Evolutionary conservation across 495 filamentous ascomycete species (phyloP), one percentile per base, ranked within the genome.

Genomic region (Trichocladium uniseriatum): DNA sequence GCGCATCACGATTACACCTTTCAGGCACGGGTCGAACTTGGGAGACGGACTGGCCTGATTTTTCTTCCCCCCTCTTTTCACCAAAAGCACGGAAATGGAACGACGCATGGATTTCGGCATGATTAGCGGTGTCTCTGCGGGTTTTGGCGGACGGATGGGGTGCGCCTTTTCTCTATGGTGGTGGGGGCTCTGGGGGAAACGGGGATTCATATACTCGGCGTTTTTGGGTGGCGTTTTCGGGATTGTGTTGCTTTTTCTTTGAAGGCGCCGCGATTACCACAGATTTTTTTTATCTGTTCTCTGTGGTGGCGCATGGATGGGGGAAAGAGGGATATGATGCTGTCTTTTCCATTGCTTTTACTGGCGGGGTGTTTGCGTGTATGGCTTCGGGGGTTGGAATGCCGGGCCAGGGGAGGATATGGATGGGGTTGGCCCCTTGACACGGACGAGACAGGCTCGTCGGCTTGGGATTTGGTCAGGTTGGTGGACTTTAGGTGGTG

Each of bases 161-260:
- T 18, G n/a, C 15, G 27, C 7, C 34, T 46, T 45, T 35, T 28
- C 34, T 48, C 21, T 16, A 40, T 5, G 11, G 11, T 16, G 37
- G 13, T 32, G 5, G 9, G 35, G 27, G 45, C 11, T 16, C 2
- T 20, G 22, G 45, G 31, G 21, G 22, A 35, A 28, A 43, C 18
- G 22, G 24, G 35, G 34, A 13, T 38, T 54, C 45, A 54, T 49
- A 54, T 53, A 53, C 20, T 10, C 37, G 37, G 37, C 37, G 37
- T 38, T 21, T 18, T 9, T 37, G 20, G 29, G 39, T 28, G 47
- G 47, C 29, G 47, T 49, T 42, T 27, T 24, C 14, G 31, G 47
- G n/a, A 38, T 40, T n/a, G n/a, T n/a, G n/a, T n/a, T n/a, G n/a
- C 28, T 19, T n/a, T 38, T 4, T 37, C n/a, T 29, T 21, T 41